A percentile compares a stretch with the other conserved stretches of the same genome.
Evolutionary conservation across 345 rosid genomes (phyloP).

Genomic region (Anacardium occidentale): DNA sequence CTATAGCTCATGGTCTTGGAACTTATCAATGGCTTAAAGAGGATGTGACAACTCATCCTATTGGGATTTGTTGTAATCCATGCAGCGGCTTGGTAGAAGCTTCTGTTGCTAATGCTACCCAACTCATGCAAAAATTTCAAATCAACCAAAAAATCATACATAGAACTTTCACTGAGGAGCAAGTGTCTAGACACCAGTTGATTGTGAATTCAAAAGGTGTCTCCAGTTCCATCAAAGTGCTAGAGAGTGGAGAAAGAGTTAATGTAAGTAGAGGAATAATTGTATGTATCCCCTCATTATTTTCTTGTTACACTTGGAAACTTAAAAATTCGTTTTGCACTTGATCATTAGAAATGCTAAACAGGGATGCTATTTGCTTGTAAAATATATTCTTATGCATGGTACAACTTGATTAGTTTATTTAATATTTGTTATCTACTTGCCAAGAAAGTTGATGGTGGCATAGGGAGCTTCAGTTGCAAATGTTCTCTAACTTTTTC

Average conservation of each 20-base stretch:
- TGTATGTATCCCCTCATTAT: background rate
- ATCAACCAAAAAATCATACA: constrained; percentile 47
- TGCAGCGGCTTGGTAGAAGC: constrained; percentile 63
- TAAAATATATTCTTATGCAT: background rate
- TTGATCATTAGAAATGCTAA: background rate
- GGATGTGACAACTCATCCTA: constrained; percentile 56
- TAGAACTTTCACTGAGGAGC: constrained; percentile 40
- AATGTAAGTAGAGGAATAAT: constrained; percentile 41
- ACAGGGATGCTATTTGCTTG: background rate
- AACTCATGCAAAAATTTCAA: constrained; percentile 51
- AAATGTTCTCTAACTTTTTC: background rate
- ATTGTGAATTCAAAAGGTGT: constrained; percentile 48
- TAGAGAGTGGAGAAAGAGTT: constrained; percentile 46
- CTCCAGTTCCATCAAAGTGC: constrained; percentile 48
- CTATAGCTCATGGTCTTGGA: constrained; percentile 90
- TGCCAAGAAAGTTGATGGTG: background rate
- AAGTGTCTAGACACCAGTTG: constrained; percentile 45
- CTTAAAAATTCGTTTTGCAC: constrained; percentile 1
- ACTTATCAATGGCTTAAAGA: constrained; percentile 83
- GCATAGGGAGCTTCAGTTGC: background rate
- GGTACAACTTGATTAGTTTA: background rate
- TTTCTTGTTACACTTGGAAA: background rate
- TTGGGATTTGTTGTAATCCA: constrained; percentile 50
- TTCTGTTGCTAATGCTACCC: constrained; percentile 48
- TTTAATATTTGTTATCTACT: background rate